Evolutionary conservation across 176 grass and related monocot genomes (phyloP).

Genomic region (Oryza officinalis): DNA sequence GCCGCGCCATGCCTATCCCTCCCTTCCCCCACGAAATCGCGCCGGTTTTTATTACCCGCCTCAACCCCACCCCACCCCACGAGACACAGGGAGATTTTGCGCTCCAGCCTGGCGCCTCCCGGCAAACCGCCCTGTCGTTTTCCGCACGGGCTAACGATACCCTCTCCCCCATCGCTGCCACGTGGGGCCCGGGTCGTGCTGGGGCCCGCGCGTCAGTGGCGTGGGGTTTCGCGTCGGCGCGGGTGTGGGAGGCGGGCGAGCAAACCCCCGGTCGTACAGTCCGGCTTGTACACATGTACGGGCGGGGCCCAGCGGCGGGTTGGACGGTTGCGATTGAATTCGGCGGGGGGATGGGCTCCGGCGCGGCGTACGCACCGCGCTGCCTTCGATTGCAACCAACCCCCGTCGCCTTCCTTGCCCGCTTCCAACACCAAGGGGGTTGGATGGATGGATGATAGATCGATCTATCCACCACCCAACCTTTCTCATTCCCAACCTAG

Average conservation of each 20-base stretch:
- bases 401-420: background rate
- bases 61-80: background rate
- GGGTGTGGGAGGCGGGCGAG: background rate
- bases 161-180: accelerated
- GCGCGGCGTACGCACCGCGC: background rate
- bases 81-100: constrained; percentile 48
- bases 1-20: constrained; percentile 5
- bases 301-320: background rate
- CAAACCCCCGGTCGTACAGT: constrained; percentile 51
- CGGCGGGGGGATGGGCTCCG: constrained; percentile 35
- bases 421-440: constrained; percentile 23
- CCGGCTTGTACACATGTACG: constrained; percentile 58
- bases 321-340: constrained; percentile 15
- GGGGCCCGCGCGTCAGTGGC: background rate
- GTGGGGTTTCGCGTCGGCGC: accelerated
- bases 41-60: constrained; percentile 38
- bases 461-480: background rate
- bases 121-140: constrained; percentile 47
- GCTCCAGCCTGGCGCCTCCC: constrained; percentile 55
- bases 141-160: background rate
- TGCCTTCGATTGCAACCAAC: background rate
- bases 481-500: background rate
- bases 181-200: accelerated
- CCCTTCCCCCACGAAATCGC: constrained; percentile 50
- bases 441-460: constrained; percentile 6